A percentile compares a stretch with the other conserved stretches of the same genome.
Evolutionary conservation across 73 alveolate genomes (phyloP).

Genomic region (Halteria grandinella): DNA sequence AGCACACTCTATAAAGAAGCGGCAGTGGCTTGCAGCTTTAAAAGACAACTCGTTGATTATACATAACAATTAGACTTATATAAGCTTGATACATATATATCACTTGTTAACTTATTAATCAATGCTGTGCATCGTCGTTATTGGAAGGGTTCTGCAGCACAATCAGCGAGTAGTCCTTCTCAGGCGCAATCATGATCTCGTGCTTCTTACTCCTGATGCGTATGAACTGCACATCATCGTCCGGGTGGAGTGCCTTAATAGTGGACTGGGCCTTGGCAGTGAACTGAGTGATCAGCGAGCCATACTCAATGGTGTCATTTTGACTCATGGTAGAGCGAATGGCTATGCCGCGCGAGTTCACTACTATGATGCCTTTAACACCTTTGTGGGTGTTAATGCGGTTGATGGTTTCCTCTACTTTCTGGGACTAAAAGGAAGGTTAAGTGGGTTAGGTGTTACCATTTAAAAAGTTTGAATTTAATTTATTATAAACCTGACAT

Average conservation of each 20-base stretch:
- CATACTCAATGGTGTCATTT: conserved; percentile 82
- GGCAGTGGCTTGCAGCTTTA: too few relatives aligned
- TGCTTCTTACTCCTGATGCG: conserved; percentile 93
- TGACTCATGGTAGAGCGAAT: conserved; percentile 76
- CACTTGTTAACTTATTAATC: too few relatives aligned
- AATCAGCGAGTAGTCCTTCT: conserved; percentile 92
- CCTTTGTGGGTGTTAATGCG: conserved; percentile 90
- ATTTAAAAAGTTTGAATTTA: too few relatives aligned
- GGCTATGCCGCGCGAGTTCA: conserved; percentile 79
- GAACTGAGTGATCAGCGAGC: conserved; percentile 78
- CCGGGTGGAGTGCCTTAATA: conserved; percentile 81
- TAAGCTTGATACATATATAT: too few relatives aligned
- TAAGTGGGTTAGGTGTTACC: too few relatives aligned
- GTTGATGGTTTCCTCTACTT: conserved; percentile 83
- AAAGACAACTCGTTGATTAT: too few relatives aligned
- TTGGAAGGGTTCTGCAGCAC: conserved; percentile 90
- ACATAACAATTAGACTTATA: too few relatives aligned
- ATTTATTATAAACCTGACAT: too few relatives aligned
- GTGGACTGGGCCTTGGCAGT: conserved; percentile 73
- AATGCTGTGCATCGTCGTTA: conserved; percentile 42
- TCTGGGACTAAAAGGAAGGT: conserved; percentile 14
- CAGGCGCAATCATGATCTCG: conserved; percentile 99
- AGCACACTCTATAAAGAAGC: too few relatives aligned
- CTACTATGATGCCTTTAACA: conserved; percentile 75
- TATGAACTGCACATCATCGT: conserved; percentile 92